Evolutionary conservation across 352 stramenopile species (phyloP), one percentile per base, ranked within the genome.

Genomic region (Pythium dissotocum): DNA sequence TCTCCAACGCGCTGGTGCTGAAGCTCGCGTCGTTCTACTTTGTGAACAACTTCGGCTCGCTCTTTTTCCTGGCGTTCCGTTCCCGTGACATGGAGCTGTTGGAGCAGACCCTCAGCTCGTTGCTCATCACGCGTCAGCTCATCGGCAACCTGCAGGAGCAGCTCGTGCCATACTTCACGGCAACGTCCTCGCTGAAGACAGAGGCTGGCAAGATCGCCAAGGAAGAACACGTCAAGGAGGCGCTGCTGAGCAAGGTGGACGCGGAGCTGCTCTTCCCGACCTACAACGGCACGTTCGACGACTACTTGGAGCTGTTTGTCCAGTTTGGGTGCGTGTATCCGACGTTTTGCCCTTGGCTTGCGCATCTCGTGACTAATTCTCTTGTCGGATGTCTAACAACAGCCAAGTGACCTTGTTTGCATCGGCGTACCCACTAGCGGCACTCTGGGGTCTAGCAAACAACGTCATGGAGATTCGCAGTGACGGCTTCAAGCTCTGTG

Each of bases 21-120:
- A 99, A 99, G 84, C 87, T 99, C 6, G 98, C 98, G 65, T 89
- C 97, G 46, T 99, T 99, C 73, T 95, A 98, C 70, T 99, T 99
- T 67, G 91, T 98, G 24, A 98, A 98, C 82, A 98, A 98, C 82
- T 99, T 99, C 71, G 91, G 92, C 4, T 97, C 91, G 64, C 79
- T 98, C 1, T 98, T 99, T 73, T 99, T 98, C 76, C 89, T 98
- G 66, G 92, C 93, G 9, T 99, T 98, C 69, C 86, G 96, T 40
- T 88, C 92, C 36, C 83, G 84, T 24, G 82, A 93, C 56, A 91
- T 94, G 83, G 82, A 87, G 6, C 64, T 98, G 48, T 76, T 99
- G 56, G 84, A 98, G 70, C 93, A 98, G 65, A 97, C 90, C 18
- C 78, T 93, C 61, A 96, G 85, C 35, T 95, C 85, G 14, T 66